phyloP scores from a whole-genome alignment of 768 basidiomycete genomes.

The Tremella yokohamensis region DNA sequence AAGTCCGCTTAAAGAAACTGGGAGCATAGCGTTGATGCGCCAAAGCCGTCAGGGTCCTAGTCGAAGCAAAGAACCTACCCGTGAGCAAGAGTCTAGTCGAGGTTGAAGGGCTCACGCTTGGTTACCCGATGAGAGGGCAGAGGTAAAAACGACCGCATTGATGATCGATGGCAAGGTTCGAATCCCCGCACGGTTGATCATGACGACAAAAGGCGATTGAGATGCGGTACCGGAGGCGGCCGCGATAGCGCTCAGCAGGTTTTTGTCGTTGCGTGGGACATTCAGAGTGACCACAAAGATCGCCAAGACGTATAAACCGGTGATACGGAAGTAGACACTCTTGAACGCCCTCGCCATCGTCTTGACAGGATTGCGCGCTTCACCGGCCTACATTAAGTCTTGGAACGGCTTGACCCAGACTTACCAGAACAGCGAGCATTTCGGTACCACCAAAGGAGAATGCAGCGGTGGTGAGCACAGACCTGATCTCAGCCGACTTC shows the following conservation, averaged over 20 bases:
- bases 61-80: constrained; percentile 22
- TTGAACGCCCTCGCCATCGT: constrained; percentile 67
- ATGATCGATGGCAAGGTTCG: constrained; percentile 47
- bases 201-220: constrained; percentile 48
- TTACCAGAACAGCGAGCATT: constrained; percentile 75
- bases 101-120: too few species aligned
- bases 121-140: constrained; percentile 45
- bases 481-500: too few species aligned
- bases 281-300: constrained; percentile 45
- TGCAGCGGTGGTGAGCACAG: constrained; percentile 76
- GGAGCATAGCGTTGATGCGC: constrained; percentile 24
- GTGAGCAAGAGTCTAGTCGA: constrained; percentile 72
- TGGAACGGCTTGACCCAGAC: too few species aligned
- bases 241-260: too few species aligned
- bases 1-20: constrained; percentile 7
- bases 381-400: constrained; percentile 55
- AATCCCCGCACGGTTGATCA: constrained; percentile 47
- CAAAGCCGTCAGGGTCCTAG: constrained; percentile 21
- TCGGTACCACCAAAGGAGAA: constrained; percentile 88
- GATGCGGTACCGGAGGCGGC: too few species aligned
- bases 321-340: constrained; percentile 70
- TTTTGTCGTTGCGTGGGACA: constrained; percentile 34
- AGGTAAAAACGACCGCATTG: constrained; percentile 45
- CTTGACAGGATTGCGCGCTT: constrained; percentile 73
- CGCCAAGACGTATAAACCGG: constrained; percentile 58